Percentiles rank a stretch among this genome's conserved stretches.
phyloP scores from a whole-genome alignment of 139 green algal species.

The Auxenochlorella pyrenoidosa region DNA sequence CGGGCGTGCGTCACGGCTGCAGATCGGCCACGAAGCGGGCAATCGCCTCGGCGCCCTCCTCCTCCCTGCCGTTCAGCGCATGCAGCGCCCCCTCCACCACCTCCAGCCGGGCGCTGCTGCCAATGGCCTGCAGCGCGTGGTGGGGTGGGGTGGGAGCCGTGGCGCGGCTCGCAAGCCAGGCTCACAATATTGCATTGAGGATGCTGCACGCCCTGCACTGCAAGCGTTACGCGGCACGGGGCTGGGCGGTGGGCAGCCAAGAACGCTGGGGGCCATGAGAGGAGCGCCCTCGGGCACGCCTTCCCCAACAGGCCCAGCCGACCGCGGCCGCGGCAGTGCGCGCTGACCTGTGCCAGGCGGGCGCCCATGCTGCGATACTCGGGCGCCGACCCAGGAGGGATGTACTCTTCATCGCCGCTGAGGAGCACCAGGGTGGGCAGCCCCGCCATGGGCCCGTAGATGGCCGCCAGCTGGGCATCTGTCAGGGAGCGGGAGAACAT shows the following conservation, averaged over 20 bases:
- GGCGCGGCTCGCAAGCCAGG: too few relatives aligned
- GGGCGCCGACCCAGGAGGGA: conserved; percentile 18
- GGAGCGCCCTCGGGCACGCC: neutral
- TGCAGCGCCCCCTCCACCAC: conserved; percentile 52
- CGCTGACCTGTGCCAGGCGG: conserved; percentile 30
- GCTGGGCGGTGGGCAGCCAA: neutral
- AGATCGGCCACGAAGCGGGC: conserved; percentile 36
- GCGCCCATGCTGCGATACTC: conserved; percentile 16
- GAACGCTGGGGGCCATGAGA: neutral
- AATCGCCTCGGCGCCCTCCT: conserved; percentile 40
- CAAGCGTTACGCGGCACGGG: too few relatives aligned
- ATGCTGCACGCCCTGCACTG: too few relatives aligned
- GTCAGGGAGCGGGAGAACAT: conserved; percentile 66
- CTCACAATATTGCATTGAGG: too few relatives aligned
- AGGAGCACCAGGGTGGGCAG: conserved; percentile 61
- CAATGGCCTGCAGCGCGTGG: conserved; percentile 35
- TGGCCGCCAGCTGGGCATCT: conserved; percentile 28
- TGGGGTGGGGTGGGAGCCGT: neutral
- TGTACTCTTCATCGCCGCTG: conserved; percentile 63
- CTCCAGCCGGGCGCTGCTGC: neutral
- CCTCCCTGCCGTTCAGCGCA: conserved; percentile 44
- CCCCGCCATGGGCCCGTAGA: conserved; percentile 16
- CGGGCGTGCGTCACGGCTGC: neutral
- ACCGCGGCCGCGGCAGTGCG: neutral
- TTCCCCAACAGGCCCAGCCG: neutral